Percentiles rank a stretch among this genome's conserved stretches.
Conservation (phyloP, 148 eudicot species). For the Vaccinium corymbosum region DNA sequence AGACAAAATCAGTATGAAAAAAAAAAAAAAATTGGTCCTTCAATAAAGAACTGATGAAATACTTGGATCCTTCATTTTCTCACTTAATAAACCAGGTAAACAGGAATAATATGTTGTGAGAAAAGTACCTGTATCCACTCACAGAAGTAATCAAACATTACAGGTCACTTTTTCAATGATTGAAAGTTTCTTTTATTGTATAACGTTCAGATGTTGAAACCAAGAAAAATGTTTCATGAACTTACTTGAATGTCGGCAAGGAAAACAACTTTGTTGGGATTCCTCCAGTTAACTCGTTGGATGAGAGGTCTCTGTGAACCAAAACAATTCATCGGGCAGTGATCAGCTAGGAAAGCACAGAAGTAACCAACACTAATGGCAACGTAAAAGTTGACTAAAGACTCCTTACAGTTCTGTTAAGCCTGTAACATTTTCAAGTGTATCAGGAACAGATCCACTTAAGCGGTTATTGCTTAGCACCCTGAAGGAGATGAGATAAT, state of each 20-base stretch:
- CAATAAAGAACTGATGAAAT: neutral
- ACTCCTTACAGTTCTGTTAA: conserved; percentile 36
- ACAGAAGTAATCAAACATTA: neutral
- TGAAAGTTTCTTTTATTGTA: neutral
- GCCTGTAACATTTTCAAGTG: conserved; percentile 32
- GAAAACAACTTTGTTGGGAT: conserved; percentile 59
- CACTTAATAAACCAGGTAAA: neutral
- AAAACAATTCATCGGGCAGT: conserved; percentile 5
- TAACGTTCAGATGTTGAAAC: neutral
- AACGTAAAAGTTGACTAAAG: neutral
- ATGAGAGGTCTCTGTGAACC: conserved; percentile 74
- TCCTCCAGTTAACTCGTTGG: conserved; percentile 59
- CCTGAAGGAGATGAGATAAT: conserved; percentile 24
- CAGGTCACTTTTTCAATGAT: neutral
- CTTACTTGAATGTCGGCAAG: conserved; percentile 68
- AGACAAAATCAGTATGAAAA: neutral
- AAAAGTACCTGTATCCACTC: neutral
- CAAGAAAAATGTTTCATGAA: conserved; percentile 6
- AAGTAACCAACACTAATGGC: neutral
- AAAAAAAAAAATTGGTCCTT: neutral
- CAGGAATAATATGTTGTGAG: neutral
- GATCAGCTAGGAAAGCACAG: neutral
- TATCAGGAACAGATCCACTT: conserved; percentile 36
- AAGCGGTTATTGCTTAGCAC: conserved; percentile 32
- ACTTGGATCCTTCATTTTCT: neutral